Base-by-base conservation (phyloP, 1,284 basidiomycete genomes). In the Sanghuangporus sanghuang region DNA sequence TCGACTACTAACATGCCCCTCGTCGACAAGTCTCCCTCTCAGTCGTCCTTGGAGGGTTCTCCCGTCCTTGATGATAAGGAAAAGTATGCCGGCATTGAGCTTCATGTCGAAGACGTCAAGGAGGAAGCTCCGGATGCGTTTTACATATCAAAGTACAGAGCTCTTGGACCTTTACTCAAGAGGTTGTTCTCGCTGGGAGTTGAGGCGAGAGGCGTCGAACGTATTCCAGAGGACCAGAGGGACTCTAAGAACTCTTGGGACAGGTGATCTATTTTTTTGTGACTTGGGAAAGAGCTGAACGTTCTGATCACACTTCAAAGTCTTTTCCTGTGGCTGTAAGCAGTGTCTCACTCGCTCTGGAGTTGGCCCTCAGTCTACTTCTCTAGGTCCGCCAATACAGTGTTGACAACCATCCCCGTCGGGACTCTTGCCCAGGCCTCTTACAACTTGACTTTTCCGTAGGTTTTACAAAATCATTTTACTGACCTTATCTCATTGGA, bases 331-430 rank as follows among this genome's bases (percentile, higher is more conserved):
- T 81, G 81, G 79, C 81, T 78, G 81, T 78, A 58, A 65, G 75
- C 27, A 32, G 5, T 32, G 27, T 32, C 27, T 32, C 64, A 49
- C n/a, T 6, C 21, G 6, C 54, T 5, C n/a, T 35, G 44, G 14
- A n/a, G 44, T 32, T 55, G 16, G 4, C 18, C 18, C 21, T 48
- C n/a, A 7, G 23, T 52, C 18, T 3, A 27, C 50, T 52, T 52
- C 14, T 52, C 8, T 35, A 61, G 59, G 59, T 61, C 63, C 23
- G 67, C 61, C 6, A 63, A 65, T 36, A 67, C 64, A 49, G 82
- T 83, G 0, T 71, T 85, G 40, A 79, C 78, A 2, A 83, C 82
- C 1, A 81, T 88, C 60, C 84, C 85, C 0, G 79, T 86, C 27
- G 86, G 86, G 5, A 75, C 81, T 18, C 75, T 87, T 27, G 84